These are phyloP conservation scores for Cubamyces sp. DNA, from an alignment of 768 basidiomycete genomes.

Conservation along the genomic window DNA sequence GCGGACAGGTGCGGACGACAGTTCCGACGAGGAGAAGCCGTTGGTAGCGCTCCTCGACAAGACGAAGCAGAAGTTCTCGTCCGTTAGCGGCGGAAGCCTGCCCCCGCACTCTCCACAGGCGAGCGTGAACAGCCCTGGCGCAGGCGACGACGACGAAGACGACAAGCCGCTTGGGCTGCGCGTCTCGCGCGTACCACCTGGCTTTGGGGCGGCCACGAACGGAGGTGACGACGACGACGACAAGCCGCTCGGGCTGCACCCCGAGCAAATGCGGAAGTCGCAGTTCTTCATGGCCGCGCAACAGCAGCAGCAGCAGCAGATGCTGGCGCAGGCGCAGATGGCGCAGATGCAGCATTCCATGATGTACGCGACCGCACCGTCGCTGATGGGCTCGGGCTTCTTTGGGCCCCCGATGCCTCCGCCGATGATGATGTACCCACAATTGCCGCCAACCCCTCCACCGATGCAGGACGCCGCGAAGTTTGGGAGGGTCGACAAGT, in stretches of 20 bases:
- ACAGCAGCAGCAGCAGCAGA: conserved; percentile 58
- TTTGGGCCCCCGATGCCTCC: conserved; percentile 56
- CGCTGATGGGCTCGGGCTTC: conserved; percentile 73
- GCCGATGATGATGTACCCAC: conserved; percentile 47
- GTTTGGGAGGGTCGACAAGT: conserved; percentile 73
- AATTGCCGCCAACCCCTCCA: conserved; percentile 59
- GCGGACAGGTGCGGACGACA: conserved; percentile 35
- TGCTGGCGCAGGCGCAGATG: conserved; percentile 80
- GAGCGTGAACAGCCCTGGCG: neutral
- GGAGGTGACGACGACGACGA: conserved; percentile 48
- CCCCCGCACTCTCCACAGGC: conserved; percentile 23
- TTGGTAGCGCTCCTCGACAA: conserved; percentile 61
- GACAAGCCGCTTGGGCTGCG: conserved; percentile 42
- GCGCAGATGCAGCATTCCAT: conserved; percentile 64
- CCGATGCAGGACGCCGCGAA: conserved; percentile 67
- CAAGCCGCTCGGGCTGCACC: conserved; percentile 47
- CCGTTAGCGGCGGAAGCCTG: conserved; percentile 42
- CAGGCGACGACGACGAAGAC: conserved; percentile 47
- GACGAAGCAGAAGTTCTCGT: conserved; percentile 47
- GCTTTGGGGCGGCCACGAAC: conserved; percentile 17
- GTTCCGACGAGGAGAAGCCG: conserved; percentile 72
- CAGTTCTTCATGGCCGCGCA: conserved; percentile 56
- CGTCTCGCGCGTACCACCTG: conserved; percentile 46
- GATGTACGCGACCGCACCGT: conserved; percentile 62
- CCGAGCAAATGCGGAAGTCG: conserved; percentile 80